phyloP scores from a whole-genome alignment of 805 yeast genomes.

The Starmerella gropengiesseri region DNA sequence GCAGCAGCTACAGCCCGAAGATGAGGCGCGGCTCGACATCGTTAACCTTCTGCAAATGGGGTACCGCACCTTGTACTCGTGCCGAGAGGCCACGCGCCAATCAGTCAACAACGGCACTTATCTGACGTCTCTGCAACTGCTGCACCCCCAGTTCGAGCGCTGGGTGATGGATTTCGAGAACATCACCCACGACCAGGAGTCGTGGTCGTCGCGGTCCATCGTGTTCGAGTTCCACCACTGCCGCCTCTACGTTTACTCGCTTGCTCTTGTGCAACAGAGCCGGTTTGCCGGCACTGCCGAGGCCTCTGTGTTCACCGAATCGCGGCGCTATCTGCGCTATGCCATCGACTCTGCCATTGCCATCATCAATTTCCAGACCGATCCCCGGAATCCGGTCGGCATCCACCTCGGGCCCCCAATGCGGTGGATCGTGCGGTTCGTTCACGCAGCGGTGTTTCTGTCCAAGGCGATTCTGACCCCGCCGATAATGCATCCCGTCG shows the following conservation, averaged over 20 bases:
- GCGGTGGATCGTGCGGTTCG: conserved; percentile 80
- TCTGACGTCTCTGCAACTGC: conserved; percentile 56
- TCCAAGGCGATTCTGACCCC: conserved; percentile 57
- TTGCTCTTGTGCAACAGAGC: conserved; percentile 44
- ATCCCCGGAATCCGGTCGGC: conserved; percentile 46
- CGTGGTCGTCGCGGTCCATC: conserved; percentile 52
- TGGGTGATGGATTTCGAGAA: conserved; percentile 56
- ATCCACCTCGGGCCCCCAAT: conserved; percentile 68
- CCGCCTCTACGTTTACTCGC: conserved; percentile 69
- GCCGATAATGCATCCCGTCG: background rate
- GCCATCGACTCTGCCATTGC: conserved; percentile 82
- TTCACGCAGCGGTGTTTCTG: conserved; percentile 79
- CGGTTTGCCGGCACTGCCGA: background rate
- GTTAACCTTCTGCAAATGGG: conserved; percentile 70
- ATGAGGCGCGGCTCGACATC: conserved; percentile 69
- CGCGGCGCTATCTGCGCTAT: conserved; percentile 51
- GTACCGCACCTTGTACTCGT: conserved; percentile 68
- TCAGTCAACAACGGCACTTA: conserved; percentile 33
- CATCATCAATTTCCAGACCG: conserved; percentile 53
- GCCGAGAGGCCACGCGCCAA: conserved; percentile 30
- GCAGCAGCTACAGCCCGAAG: conserved; percentile 27
- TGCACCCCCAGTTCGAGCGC: conserved; percentile 64
- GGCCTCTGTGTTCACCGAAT: background rate
- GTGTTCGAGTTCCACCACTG: conserved; percentile 78
- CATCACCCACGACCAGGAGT: conserved; percentile 23